These are phyloP conservation scores for Coemansia sp. DNA, from an alignment of 192 early-diverging fungal genomes.

Conservation along the genomic window DNA sequence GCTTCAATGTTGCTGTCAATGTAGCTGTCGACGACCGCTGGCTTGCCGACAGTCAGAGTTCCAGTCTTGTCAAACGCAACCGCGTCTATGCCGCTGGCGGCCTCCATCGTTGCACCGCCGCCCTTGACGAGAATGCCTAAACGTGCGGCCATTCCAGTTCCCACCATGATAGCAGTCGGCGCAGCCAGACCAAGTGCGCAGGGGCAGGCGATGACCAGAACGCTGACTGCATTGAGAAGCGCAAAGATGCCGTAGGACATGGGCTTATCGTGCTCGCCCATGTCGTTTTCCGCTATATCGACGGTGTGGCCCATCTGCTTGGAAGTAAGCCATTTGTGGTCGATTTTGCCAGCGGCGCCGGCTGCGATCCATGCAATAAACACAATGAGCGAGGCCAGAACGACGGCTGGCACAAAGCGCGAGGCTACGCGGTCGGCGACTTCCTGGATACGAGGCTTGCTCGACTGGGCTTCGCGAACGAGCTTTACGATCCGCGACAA, in stretches of 20 bases:
- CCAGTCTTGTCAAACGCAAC: constrained; percentile 99
- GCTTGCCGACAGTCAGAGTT: constrained; percentile 80
- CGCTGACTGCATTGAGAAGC: constrained; percentile 72
- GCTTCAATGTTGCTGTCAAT: constrained; percentile 42
- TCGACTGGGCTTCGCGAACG: constrained; percentile 89
- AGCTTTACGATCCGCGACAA: constrained; percentile 87
- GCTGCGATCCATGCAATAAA: constrained; percentile 73
- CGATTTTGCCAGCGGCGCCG: constrained; percentile 35
- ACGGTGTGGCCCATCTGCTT: constrained; percentile 18
- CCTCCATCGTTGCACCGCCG: constrained; percentile 78
- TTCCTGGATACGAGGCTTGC: constrained; percentile 90
- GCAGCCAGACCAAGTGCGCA: constrained; percentile 94
- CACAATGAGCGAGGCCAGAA: constrained; percentile 68
- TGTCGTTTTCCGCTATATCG: background rate
- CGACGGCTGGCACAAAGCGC: constrained; percentile 86
- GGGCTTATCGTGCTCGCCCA: constrained; percentile 24
- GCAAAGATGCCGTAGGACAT: constrained; percentile 55
- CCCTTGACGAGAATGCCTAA: constrained; percentile 95
- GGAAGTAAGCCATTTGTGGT: constrained; percentile 30
- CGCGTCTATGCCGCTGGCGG: constrained; percentile 73
- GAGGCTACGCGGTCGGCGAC: constrained; percentile 85
- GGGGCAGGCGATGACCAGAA: constrained; percentile 97
- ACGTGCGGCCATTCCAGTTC: constrained; percentile 89
- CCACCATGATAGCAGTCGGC: constrained; percentile 99
- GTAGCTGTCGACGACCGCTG: constrained; percentile 55